phyloP scores from a whole-genome alignment of 208 protist genomes.

The Trypanosoma scelopori region DNA sequence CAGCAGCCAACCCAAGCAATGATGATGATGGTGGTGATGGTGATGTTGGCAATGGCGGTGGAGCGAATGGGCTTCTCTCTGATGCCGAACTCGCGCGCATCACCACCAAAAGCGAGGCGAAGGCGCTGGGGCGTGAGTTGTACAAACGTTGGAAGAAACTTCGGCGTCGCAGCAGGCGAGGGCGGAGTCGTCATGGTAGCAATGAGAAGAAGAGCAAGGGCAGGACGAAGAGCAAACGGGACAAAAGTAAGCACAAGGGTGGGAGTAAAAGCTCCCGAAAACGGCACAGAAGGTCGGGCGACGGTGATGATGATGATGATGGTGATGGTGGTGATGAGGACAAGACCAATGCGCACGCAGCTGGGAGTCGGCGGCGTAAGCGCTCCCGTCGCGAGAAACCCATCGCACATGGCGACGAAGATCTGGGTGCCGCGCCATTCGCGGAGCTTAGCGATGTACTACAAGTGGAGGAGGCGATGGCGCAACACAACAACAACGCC shows the following conservation, averaged over 20 bases:
- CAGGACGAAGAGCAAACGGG: conserved; percentile 21
- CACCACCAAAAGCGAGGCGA: conserved; percentile 51
- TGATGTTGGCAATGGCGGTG: neutral
- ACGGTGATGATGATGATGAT: conserved; percentile 28
- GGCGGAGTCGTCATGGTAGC: conserved; percentile 22
- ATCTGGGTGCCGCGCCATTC: conserved; percentile 19
- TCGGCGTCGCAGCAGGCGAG: conserved; percentile 23
- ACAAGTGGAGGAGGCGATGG: conserved; percentile 10
- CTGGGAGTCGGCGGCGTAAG: conserved; percentile 7
- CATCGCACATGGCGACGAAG: conserved; percentile 20
- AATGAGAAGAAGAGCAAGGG: conserved; percentile 26
- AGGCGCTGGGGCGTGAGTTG: conserved; percentile 43
- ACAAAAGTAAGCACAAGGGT: neutral
- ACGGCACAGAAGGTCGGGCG: conserved; percentile 13
- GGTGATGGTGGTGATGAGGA: conserved; percentile 19
- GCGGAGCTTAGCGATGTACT: conserved; percentile 21
- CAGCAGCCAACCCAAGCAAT: no score
- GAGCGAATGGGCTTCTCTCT: conserved; percentile 17
- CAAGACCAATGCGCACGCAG: conserved; percentile 9
- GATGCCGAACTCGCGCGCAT: conserved; percentile 53
- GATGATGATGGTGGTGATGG: neutral
- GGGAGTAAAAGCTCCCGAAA: conserved; percentile 15
- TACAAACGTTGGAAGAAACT: conserved; percentile 86
- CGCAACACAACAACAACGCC: conserved; percentile 1
- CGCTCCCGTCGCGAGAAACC: conserved; percentile 15